Evolutionary conservation across 164 flowering plant genomes (phyloP).

Genomic region (Amborella trichopoda): DNA sequence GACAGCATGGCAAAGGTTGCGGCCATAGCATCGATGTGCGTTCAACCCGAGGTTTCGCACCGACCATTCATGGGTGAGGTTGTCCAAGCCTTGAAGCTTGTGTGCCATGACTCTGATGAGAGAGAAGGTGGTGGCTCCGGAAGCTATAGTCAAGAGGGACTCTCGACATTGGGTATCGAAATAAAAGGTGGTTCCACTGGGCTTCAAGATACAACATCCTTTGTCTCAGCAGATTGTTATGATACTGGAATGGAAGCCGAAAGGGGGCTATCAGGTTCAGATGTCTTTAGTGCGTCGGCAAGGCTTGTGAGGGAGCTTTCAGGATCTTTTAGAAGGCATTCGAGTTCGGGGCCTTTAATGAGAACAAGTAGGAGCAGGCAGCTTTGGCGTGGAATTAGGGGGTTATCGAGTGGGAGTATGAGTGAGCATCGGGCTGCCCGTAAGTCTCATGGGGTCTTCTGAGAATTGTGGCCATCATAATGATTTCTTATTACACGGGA

Average conservation of each 20-base stretch:
- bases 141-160: conserved; percentile 32
- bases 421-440: conserved; percentile 46
- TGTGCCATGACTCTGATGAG: conserved; percentile 64
- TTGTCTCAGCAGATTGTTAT: conserved; percentile 15
- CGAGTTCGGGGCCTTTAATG: conserved; percentile 66
- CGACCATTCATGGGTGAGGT: conserved; percentile 99
- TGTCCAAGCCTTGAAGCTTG: conserved; percentile 88
- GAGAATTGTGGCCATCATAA: neutral
- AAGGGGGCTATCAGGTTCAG: conserved; percentile 39
- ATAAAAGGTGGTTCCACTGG: conserved; percentile 11
- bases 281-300: conserved; percentile 35
- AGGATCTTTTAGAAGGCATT: conserved; percentile 53
- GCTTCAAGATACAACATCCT: conserved; percentile 13
- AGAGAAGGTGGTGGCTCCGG: conserved; percentile 30
- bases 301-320: conserved; percentile 24
- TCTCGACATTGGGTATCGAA: conserved; percentile 29
- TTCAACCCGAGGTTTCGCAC: conserved; percentile 90
- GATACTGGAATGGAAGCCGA: conserved; percentile 25
- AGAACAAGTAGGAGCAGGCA: conserved; percentile 26
- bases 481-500: no score
- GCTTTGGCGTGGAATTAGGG: conserved; percentile 42
- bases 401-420: conserved; percentile 37
- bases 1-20: conserved; percentile 87
- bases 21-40: conserved; percentile 97
- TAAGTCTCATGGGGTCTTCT: conserved; percentile 4